Evolutionary conservation across 1,284 basidiomycete genomes (phyloP).

Genomic region (Moniliella sp.): DNA sequence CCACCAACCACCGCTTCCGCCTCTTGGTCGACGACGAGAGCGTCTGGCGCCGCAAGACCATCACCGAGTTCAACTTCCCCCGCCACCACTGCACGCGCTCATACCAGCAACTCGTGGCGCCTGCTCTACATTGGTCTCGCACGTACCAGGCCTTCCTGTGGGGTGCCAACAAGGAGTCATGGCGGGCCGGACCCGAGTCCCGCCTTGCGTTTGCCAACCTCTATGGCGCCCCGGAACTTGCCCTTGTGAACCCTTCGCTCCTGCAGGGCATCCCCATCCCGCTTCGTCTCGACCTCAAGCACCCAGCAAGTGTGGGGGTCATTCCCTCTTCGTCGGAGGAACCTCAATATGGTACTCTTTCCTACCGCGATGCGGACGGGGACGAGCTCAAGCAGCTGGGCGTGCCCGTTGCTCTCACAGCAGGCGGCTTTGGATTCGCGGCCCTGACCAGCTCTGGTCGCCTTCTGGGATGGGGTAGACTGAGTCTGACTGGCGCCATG

Average conservation of each 20-base stretch:
- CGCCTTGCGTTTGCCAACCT: no score
- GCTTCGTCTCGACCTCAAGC: not conserved
- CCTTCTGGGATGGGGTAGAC: slow-evolving; percentile 10
- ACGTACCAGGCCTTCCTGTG: not conserved
- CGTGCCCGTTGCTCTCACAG: slow-evolving; percentile 6
- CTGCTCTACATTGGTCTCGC: not conserved
- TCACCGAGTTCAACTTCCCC: not conserved
- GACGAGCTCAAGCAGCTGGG: slow-evolving; percentile 1
- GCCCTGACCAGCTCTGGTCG: slow-evolving; percentile 7
- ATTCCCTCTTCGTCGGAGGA: no score
- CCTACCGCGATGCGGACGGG: not conserved
- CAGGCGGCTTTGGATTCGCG: slow-evolving; percentile 14
- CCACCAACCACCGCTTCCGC: not conserved
- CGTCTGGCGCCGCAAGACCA: not conserved
- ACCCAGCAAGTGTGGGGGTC: no score
- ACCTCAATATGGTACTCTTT: no score
- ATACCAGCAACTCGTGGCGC: not conserved
- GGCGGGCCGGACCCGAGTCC: no score
- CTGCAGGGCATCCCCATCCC: no score
- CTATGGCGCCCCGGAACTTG: no score
- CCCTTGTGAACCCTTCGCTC: no score
- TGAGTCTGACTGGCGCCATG: no score
- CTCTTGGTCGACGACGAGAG: not conserved
- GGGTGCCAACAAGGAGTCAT: no score
- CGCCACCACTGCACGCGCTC: not conserved